Conservation (phyloP, 768 basidiomycete genomes). For the Russula griseocarnosa region DNA sequence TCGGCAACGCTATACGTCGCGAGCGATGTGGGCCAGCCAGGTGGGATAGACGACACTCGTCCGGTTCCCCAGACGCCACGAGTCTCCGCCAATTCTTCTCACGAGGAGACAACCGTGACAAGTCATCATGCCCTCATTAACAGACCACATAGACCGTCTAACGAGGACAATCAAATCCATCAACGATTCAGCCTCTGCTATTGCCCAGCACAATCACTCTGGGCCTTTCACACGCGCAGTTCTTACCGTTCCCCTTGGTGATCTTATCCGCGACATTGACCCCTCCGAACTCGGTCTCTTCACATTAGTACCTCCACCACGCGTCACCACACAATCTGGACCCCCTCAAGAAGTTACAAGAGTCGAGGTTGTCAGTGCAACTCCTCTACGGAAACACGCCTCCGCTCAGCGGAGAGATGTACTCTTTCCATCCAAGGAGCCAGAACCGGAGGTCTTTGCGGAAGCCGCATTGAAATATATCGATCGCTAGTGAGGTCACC, state of each 20-base stretch:
- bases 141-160: slow-evolving; percentile 67
- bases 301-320: slow-evolving; percentile 44
- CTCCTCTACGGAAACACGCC: slow-evolving; percentile 54
- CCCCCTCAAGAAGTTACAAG: slow-evolving; percentile 49
- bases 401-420: slow-evolving; percentile 36
- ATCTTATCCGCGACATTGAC: slow-evolving; percentile 78
- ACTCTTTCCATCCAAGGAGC: slow-evolving; percentile 40
- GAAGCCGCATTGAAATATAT: slow-evolving; percentile 73
- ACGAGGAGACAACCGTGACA: neutral
- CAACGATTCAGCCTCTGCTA: slow-evolving; percentile 40
- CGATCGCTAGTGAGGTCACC: slow-evolving; percentile 62
- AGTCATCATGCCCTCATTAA: slow-evolving; percentile 48
- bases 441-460: slow-evolving; percentile 72
- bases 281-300: slow-evolving; percentile 77
- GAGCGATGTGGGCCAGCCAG: too few relatives aligned
- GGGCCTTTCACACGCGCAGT: slow-evolving; percentile 63
- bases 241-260: slow-evolving; percentile 57
- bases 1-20: neutral
- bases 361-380: slow-evolving; percentile 63
- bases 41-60: neutral
- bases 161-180: slow-evolving; percentile 51
- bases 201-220: slow-evolving; percentile 19
- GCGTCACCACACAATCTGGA: slow-evolving; percentile 33
- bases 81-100: neutral
- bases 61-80: neutral